These are phyloP conservation scores for Vaccinium macrocarpon DNA, from an alignment of 148 eudicot genomes.

Conservation along the genomic window DNA sequence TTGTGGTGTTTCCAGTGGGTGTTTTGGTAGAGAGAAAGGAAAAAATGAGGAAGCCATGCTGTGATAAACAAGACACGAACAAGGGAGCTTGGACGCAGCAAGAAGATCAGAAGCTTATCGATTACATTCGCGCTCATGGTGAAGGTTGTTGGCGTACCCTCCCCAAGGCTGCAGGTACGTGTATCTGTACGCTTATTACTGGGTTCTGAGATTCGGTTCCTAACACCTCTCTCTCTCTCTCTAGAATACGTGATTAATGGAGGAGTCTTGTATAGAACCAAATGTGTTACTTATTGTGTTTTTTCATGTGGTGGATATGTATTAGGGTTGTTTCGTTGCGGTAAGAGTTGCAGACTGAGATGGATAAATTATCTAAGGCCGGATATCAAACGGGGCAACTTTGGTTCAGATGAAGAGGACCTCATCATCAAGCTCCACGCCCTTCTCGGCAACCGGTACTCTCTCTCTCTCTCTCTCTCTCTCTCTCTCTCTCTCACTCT, in stretches of 20 bases:
- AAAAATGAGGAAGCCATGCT: conserved; percentile 40
- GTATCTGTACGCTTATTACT: too few species aligned
- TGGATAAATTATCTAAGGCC: conserved; percentile 48
- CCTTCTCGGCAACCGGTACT: conserved; percentile 50
- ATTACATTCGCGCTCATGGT: conserved; percentile 39
- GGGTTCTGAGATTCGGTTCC: too few species aligned
- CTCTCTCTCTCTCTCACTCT: too few species aligned
- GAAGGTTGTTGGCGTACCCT: conserved; percentile 47
- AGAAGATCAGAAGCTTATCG: conserved; percentile 46
- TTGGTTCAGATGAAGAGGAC: conserved; percentile 46
- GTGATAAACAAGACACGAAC: conserved; percentile 34
- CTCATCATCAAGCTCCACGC: conserved; percentile 58
- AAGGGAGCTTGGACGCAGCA: conserved; percentile 49
- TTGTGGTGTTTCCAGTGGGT: neutral
- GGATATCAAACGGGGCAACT: conserved; percentile 39
- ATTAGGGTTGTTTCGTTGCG: conserved; percentile 42
- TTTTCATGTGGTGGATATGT: neutral
- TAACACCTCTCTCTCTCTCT: neutral
- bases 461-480: conserved; percentile 10
- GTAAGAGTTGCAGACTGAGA: conserved; percentile 44
- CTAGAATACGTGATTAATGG: neutral
- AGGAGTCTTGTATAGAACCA: too few species aligned
- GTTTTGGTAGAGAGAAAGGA: neutral
- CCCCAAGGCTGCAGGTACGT: conserved; percentile 41
- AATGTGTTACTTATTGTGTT: neutral